Evolutionary conservation across 2,329 filamentous ascomycete genomes (phyloP).

Genomic region (Pseudogymnoascus destructans): DNA sequence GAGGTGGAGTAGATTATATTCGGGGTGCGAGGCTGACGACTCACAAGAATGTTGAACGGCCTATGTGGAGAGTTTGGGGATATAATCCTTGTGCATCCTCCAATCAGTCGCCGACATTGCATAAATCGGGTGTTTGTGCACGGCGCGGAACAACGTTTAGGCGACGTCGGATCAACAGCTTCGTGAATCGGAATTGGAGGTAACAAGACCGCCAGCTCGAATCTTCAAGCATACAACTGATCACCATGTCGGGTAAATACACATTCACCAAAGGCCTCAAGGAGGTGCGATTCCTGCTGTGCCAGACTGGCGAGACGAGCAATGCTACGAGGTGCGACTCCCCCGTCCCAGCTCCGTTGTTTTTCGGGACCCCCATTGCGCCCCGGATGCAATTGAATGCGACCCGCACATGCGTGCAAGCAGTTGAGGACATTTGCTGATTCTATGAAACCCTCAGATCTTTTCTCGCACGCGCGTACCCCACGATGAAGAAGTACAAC

Average conservation of each 20-base stretch:
- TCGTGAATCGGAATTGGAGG: conserved; percentile 4
- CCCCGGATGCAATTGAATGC: background rate
- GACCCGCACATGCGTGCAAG: background rate
- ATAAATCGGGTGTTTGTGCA: conserved; percentile 8
- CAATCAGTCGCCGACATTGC: background rate
- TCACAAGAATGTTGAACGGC: conserved; percentile 6
- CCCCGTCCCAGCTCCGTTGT: background rate
- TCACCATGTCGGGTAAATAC: conserved; percentile 76
- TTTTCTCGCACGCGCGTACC: conserved; percentile 84
- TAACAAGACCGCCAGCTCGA: conserved; percentile 2
- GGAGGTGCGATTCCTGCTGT: conserved; percentile 95
- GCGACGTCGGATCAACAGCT: conserved; percentile 2
- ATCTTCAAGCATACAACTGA: conserved; percentile 9
- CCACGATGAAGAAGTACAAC: conserved; percentile 99
- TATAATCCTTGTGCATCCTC: conserved; percentile 5
- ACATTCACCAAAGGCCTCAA: conserved; percentile 78
- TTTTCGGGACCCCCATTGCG: background rate
- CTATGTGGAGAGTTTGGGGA: conserved; percentile 6
- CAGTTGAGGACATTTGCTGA: background rate
- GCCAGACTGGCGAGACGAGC: conserved; percentile 86
- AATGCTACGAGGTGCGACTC: conserved; percentile 64
- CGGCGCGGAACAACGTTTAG: background rate
- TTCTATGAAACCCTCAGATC: conserved; percentile 40
- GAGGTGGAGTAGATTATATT: conserved; percentile 5
- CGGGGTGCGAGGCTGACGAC: conserved; percentile 5